Evolutionary conservation across 2,329 filamentous ascomycete genomes (phyloP), one percentile per base, ranked within the genome.

Genomic region (Cadophora malorum): DNA sequence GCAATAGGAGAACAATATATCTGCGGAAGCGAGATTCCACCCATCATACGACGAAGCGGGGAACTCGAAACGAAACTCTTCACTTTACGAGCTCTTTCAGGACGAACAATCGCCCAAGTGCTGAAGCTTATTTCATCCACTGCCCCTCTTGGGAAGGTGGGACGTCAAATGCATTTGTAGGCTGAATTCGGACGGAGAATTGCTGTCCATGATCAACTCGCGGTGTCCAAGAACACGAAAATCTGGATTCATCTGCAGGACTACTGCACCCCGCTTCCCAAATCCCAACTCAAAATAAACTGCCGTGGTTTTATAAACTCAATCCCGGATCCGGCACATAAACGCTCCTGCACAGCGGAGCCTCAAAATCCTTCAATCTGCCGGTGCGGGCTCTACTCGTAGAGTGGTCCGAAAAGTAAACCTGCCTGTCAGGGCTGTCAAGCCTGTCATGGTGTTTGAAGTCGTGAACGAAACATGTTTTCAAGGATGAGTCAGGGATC

Each of bases 11-110:
- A 55, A 31, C 14, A 55, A 28, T 55, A 31, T 55, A 31, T n/a
- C 50, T 55, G 50, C 23, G 50, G 50, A 55, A 55, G 16, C 23
- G 12, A 33, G 28, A 55, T 55, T 55, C 28, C 21, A 49, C 19
- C 45, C 41, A 19, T 45, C 14, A 45, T 45, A 45, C 41, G 4
- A 19, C 41, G 16, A 16, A 45, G 12, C 41, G 41, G 41, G 41
- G 41, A 45, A 45, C 41, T 14, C 8, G 14, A 9, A 38, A 4
- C 35, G 14, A 14, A 7, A 4, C 35, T 38, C 3, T 38, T 9
- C 2, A 9, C 9, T 9, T 38, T 7, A 38, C 35, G 35, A 45
- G 41, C 41, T 45, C 12, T 45, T 45, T 45, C 14, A 16, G 41
- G 41, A 19, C 16, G 41, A 45, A 16, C 14, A 19, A 21, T 21